Conservation (phyloP, 2,329 filamentous ascomycete species). For the Cladobotryum protrusum region DNA sequence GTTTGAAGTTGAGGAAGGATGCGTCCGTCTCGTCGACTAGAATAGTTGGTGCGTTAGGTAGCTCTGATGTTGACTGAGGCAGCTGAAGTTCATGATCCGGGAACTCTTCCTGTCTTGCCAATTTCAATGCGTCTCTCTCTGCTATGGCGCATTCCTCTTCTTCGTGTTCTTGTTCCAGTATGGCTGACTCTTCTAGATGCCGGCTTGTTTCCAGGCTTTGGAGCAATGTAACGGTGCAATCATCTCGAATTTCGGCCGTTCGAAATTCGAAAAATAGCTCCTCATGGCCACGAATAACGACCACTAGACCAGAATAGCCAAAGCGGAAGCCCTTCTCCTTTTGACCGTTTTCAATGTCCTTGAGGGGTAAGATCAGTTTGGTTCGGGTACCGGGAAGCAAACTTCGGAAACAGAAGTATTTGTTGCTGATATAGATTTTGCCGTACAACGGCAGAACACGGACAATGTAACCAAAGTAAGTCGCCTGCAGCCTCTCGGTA, state of each 20-base stretch:
- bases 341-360: slow-evolving; percentile 85
- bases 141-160: slow-evolving; percentile 68
- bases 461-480: slow-evolving; percentile 89
- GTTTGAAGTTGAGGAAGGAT: slow-evolving; percentile 88
- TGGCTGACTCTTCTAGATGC: slow-evolving; percentile 62
- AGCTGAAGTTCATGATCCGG: slow-evolving; percentile 45
- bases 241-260: slow-evolving; percentile 70
- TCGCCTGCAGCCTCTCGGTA: slow-evolving; percentile 76
- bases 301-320: slow-evolving; percentile 80
- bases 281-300: slow-evolving; percentile 91
- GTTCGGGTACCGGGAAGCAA: slow-evolving; percentile 83
- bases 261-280: slow-evolving; percentile 95
- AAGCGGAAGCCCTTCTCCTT: slow-evolving; percentile 95
- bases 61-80: slow-evolving; percentile 38
- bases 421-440: slow-evolving; percentile 89
- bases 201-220: slow-evolving; percentile 67
- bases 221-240: slow-evolving; percentile 77
- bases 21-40: slow-evolving; percentile 84
- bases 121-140: slow-evolving; percentile 74
- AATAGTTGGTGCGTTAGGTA: slow-evolving; percentile 63
- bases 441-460: slow-evolving; percentile 87
- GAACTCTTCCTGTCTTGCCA: slow-evolving; percentile 56
- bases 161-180: slow-evolving; percentile 61
- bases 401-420: slow-evolving; percentile 87
- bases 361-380: slow-evolving; percentile 84